A percentile compares a stretch with the other conserved stretches of the same genome.
These are phyloP conservation scores for Gynandropsis gynandra DNA, from an alignment of 345 rosid genomes.

Conservation along the genomic window DNA sequence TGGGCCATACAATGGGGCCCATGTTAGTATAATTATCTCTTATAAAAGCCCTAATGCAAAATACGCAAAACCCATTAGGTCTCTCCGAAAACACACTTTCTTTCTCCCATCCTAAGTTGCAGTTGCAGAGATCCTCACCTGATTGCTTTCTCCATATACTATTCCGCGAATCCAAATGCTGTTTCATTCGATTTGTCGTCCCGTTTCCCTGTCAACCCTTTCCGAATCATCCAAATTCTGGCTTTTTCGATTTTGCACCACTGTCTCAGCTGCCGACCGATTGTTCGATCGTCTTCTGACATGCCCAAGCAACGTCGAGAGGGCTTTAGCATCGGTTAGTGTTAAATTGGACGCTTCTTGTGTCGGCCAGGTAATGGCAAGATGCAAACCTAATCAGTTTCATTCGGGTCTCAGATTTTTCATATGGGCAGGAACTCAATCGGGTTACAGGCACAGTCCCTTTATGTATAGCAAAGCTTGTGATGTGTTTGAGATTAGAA, in stretches of 20 bases:
- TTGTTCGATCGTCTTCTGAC: slow-evolving; percentile 35
- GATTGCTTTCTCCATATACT: too few species aligned
- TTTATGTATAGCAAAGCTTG: slow-evolving; percentile 61
- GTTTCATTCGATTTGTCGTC: slow-evolving; percentile 17
- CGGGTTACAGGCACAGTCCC: slow-evolving; percentile 55
- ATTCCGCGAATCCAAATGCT: slow-evolving; percentile 17
- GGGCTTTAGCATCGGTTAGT: slow-evolving; percentile 33
- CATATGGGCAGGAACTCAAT: slow-evolving; percentile 70
- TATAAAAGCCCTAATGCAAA: too few species aligned
- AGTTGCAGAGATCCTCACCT: too few species aligned
- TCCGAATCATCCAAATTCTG: slow-evolving; percentile 27
- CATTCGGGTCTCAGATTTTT: slow-evolving; percentile 65
- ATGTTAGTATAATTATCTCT: neutral
- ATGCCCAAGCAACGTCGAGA: slow-evolving; percentile 39
- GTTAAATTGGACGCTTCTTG: slow-evolving; percentile 41
- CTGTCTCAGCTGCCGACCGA: slow-evolving; percentile 37
- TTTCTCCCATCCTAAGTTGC: too few species aligned
- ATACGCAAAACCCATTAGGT: too few species aligned
- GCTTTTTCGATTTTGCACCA: slow-evolving; percentile 23
- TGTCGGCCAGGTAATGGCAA: slow-evolving; percentile 47
- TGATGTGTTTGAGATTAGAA: slow-evolving; percentile 41
- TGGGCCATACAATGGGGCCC: slow-evolving; percentile 5
- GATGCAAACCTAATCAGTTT: slow-evolving; percentile 36
- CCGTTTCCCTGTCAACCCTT: slow-evolving; percentile 22
- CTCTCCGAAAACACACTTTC: too few species aligned